Base-by-base conservation (phyloP, 2,329 filamentous ascomycete genomes). In the Epichloe gansuensis region DNA sequence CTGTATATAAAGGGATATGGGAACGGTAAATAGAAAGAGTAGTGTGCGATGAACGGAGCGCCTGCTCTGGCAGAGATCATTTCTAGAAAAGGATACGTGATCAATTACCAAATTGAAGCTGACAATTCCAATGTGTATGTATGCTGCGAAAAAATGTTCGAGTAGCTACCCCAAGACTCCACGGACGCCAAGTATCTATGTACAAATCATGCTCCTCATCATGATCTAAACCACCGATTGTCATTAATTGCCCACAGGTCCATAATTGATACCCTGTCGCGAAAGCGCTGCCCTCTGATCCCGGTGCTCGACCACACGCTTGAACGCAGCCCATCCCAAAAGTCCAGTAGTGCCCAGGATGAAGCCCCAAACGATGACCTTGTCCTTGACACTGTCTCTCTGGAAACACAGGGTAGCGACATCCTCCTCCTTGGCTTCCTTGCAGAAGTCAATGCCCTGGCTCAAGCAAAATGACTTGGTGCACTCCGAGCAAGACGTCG, bases 361-460 rank as follows among this genome's bases (percentile, higher is more conserved):
- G 65, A 84, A 84, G 1, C 70, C 75, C 74, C 81, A 80, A 4
- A 84, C 81, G 38, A 84, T 82, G 58, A 83, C 73, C 66, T 77
- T 75, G 66, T 84, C 81, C 68, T 84, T 84, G 64, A 75, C 75
- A 63, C 77, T 81, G 64, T 84, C 81, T 56, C 81, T 75, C 71
- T 84, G 79, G 67, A 84, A 84, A 63, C 81, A 84, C 61, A 74
- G 71, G 31, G 81, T 81, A 42, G 77, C 67, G 21, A 84, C 77
- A 60, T 84, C 78, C 61, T 75, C 77, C 58, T 83, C 78, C 57
- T 75, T 74, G 50, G 78, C 79, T 57, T 75, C 72, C 60, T 79
- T 76, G 71, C 81, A 84, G 61, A 84, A 81, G 53, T 77, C 77
- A 25, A 84, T 75, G 57, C 73, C 73, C 55, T 80, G 74, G 45